Percentiles rank a stretch among this genome's conserved stretches.
Evolutionary conservation across 768 basidiomycete species (phyloP).

Genomic region (Calocybe indica): DNA sequence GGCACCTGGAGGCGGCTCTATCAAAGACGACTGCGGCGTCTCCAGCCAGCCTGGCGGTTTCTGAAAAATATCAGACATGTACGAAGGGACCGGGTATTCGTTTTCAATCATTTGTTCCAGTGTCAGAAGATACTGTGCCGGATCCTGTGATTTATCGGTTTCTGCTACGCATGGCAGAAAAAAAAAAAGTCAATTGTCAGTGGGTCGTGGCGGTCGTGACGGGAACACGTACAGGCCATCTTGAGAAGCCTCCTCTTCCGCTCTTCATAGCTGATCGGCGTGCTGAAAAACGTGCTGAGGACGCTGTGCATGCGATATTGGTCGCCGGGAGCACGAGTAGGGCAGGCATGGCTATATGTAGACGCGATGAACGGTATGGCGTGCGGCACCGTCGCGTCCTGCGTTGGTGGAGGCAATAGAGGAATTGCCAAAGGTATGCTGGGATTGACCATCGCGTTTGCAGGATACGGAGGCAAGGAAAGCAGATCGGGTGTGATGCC

Average conservation of each 20-base stretch:
- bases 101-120: constrained; percentile 90
- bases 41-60: constrained; percentile 76
- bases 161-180: constrained; percentile 38
- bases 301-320: constrained; percentile 80
- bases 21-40: constrained; percentile 49
- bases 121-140: constrained; percentile 67
- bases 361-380: constrained; percentile 63
- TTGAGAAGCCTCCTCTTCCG: constrained; percentile 58
- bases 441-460: constrained; percentile 53
- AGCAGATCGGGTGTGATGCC: constrained; percentile 77
- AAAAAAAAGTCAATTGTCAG: neutral
- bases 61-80: constrained; percentile 67
- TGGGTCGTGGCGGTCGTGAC: neutral
- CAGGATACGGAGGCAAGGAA: constrained; percentile 63
- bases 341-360: constrained; percentile 90
- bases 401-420: constrained; percentile 17
- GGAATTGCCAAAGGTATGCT: constrained; percentile 40
- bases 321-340: constrained; percentile 91
- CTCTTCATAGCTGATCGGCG: constrained; percentile 75
- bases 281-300: constrained; percentile 75
- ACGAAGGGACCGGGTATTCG: constrained; percentile 86
- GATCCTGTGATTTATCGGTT: constrained; percentile 49
- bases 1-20: constrained; percentile 14
- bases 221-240: constrained; percentile 26
- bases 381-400: constrained; percentile 15